Evolutionary conservation across 2,329 filamentous ascomycete species (phyloP), one percentile per base, ranked within the genome.

Genomic region (Phoma sp.): DNA sequence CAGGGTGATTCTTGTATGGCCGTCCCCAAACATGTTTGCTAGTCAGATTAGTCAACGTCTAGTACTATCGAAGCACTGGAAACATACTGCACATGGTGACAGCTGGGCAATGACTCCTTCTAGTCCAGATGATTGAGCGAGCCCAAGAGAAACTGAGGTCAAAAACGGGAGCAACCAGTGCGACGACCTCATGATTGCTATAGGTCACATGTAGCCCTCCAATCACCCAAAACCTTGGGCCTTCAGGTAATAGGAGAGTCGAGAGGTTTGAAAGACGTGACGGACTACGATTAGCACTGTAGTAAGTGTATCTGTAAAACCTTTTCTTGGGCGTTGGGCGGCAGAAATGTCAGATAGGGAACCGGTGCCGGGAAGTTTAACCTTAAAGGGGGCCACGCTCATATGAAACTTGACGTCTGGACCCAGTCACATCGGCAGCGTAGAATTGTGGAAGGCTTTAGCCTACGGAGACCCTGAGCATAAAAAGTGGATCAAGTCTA

Each of bases 11-110:
- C n/a, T 21, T 47, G 20, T 11, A 59, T 52, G 15, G 58, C 53
- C 28, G 43, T 39, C 7, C 21, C 9, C 21, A 66, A 46, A 20
- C 63, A 66, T 26, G 18, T 28, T 60, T 60, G 58, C 63, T 66
- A 26, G 21, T 7, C 17, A 15, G 18, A 29, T 25, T 11, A 34
- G 18, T n/a, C 2, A 20, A 11, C 29, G 14, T 39, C n/a, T 3
- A n/a, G 4, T 2, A 17, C 34, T 34, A 2, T 5, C 18, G 1
- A 10, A 10, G 17, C 10, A 6, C 28, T 20, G 18, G 17, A 12
- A 26, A 61, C 63, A 38, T 65, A 66, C 63, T 36, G 63, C 62
- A 37, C 63, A 66, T 42, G 47, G 32, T 21, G 63, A 62, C 37
- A 66, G 56, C 15, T 56, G 46, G 20, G 39, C 48, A 43, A 60